These are phyloP conservation scores for Cicer chorassanicum DNA, from an alignment of 306 rosid species.

Conservation along the genomic window DNA sequence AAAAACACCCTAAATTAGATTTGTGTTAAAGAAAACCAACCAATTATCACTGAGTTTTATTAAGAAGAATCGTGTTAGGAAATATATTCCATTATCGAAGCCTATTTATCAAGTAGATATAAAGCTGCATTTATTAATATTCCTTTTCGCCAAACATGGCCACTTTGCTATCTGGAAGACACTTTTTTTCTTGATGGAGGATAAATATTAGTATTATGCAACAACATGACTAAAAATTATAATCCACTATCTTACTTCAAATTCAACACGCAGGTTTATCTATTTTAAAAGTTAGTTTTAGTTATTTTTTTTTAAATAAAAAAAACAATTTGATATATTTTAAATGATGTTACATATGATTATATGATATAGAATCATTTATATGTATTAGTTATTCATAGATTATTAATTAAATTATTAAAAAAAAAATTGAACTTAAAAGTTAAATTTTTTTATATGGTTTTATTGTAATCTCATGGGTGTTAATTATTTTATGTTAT, in stretches of 20 bases:
- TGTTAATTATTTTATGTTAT: too few species aligned
- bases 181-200: not conserved
- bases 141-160: not conserved
- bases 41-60: constrained; percentile 9
- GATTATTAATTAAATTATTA: too few species aligned
- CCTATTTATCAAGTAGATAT: constrained; percentile 30
- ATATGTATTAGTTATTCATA: too few species aligned
- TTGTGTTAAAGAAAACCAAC: constrained; percentile 31
- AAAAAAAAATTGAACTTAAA: too few species aligned
- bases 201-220: not conserved
- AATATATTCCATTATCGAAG: constrained; percentile 17
- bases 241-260: not conserved
- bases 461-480: too few species aligned
- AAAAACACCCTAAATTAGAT: constrained; percentile 3
- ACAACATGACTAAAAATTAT: not conserved
- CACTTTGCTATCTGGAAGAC: not conserved
- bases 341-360: too few species aligned
- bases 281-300: too few species aligned
- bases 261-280: not conserved
- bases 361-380: too few species aligned
- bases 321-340: too few species aligned
- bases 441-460: too few species aligned
- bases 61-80: not conserved
- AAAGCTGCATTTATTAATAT: not conserved
- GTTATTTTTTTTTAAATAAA: too few species aligned